Percentiles rank a stretch among this genome's conserved stretches.
Evolutionary conservation across 1,284 basidiomycete species (phyloP).

Genomic region (Tremellales sp.): DNA sequence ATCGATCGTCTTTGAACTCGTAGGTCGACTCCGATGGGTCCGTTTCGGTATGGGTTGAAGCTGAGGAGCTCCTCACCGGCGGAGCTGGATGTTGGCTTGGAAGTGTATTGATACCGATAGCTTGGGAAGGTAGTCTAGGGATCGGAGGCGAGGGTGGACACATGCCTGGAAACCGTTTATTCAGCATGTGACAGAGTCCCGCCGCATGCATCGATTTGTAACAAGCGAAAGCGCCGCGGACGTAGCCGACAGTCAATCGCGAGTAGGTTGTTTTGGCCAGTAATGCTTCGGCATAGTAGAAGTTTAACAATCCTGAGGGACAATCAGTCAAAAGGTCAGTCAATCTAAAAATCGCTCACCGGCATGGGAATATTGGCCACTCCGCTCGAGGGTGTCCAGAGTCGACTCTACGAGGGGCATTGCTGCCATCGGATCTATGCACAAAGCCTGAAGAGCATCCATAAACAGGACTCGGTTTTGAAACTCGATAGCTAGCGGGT

Average conservation of each 20-base stretch:
- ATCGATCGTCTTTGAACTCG: neutral
- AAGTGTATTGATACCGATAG: slow-evolving; percentile 5
- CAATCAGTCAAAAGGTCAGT: neutral
- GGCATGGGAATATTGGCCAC: slow-evolving; percentile 11
- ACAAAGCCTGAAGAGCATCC: slow-evolving; percentile 8
- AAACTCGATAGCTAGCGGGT: slow-evolving; percentile 9
- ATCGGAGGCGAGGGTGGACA: slow-evolving; percentile 1
- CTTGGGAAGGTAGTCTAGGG: slow-evolving; percentile 13
- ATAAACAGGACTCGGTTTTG: slow-evolving; percentile 12
- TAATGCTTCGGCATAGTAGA: slow-evolving; percentile 13
- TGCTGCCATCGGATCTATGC: neutral
- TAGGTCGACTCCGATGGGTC: neutral
- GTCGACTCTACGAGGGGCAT: neutral
- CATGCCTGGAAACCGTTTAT: slow-evolving; percentile 8
- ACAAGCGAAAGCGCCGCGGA: slow-evolving; percentile 11
- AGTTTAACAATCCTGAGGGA: slow-evolving; percentile 20
- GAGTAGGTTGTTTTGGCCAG: slow-evolving; percentile 9
- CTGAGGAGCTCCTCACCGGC: slow-evolving; percentile 5
- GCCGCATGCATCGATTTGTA: slow-evolving; percentile 8
- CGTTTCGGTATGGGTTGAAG: slow-evolving; percentile 9
- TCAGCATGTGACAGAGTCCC: slow-evolving; percentile 20
- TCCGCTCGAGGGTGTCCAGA: neutral
- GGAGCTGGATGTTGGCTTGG: no score
- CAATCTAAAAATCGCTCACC: slow-evolving; percentile 5
- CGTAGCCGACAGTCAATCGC: slow-evolving; percentile 16